Evolutionary conservation across 768 basidiomycete species (phyloP), one percentile per base, ranked within the genome.

Genomic region (Pleurotus pulmonarius): DNA sequence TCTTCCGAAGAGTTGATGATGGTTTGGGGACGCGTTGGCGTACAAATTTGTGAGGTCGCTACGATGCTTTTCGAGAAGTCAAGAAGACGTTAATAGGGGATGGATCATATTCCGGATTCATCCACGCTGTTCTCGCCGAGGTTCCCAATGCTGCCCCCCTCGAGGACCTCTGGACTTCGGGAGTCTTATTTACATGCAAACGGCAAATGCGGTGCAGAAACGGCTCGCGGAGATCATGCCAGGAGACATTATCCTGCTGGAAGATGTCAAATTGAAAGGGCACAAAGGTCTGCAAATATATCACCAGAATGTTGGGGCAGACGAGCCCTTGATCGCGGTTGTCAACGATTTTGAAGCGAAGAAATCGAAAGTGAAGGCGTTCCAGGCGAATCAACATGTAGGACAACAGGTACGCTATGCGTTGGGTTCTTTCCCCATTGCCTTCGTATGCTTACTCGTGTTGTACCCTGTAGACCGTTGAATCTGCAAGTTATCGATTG

Each of bases 361-460:
- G 82, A 95, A 94, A 76, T 82, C 80, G 58, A 97, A 97, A 75
- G 75, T 94, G 53, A 81, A 80, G 67, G 84, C 91, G 44, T 87
- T 87, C 68, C 92, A 95, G 68, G 93, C 93, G 53, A 94, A 92
- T 68, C 85, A 89, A 66, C 89, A 88, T 63, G 88, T 90, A 64
- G 86, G 90, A 47, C 89, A 86, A 61, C 88, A 90, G 82, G 89
- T 88, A 59, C 59, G 82, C 75, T 38, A 51, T 53, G 59, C 61
- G 57, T 58, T 61, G 58, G 41, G 49, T 43, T 40, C 20, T 56
- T 29, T 48, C 18, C 44, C 46, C 25, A 29, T 24, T 34, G 29
- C 29, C 11, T 34, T 11, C 0, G 8, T 9, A 34, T 34, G 29
- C 29, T 34, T 34, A 34, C 11, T 34, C 11, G 2, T 34, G 29